A percentile compares a stretch with the other conserved stretches of the same genome.
phyloP scores from a whole-genome alignment of 345 rosid species.

The Kernera saxatilis region DNA sequence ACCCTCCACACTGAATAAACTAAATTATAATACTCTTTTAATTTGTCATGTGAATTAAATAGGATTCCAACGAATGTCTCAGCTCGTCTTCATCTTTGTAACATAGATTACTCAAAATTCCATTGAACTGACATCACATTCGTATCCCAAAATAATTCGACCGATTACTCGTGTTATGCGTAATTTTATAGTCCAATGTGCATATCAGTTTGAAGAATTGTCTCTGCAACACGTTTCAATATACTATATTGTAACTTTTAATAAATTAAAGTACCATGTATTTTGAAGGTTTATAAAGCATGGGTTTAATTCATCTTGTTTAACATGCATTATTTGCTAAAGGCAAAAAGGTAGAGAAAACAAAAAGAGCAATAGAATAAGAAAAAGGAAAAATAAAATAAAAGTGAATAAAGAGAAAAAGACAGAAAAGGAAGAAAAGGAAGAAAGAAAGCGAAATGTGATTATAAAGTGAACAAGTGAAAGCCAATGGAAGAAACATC shows the following conservation, averaged over 20 bases:
- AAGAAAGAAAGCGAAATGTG: slow-evolving; percentile 46
- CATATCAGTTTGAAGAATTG: neutral
- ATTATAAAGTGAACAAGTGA: slow-evolving; percentile 28
- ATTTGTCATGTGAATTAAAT: neutral
- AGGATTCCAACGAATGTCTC: neutral
- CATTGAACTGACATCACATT: no score
- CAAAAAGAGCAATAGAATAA: slow-evolving; percentile 43
- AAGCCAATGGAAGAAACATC: slow-evolving; percentile 10
- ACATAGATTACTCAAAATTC: neutral
- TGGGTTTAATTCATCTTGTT: neutral
- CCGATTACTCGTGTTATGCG: neutral
- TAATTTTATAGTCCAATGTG: neutral
- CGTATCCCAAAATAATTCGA: no score
- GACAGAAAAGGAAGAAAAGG: slow-evolving; percentile 3
- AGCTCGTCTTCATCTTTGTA: neutral
- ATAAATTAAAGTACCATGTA: neutral
- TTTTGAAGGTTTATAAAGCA: neutral
- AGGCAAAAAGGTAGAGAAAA: slow-evolving; percentile 26
- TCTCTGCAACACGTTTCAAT: neutral
- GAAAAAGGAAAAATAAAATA: slow-evolving; percentile 24
- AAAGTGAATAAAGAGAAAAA: slow-evolving; percentile 17
- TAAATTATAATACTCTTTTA: neutral
- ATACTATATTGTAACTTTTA: neutral
- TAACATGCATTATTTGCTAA: neutral
- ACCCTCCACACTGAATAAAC: neutral